Base-by-base conservation (phyloP, 805 yeast genomes). In the Cyberlindnera xylosilytica region DNA sequence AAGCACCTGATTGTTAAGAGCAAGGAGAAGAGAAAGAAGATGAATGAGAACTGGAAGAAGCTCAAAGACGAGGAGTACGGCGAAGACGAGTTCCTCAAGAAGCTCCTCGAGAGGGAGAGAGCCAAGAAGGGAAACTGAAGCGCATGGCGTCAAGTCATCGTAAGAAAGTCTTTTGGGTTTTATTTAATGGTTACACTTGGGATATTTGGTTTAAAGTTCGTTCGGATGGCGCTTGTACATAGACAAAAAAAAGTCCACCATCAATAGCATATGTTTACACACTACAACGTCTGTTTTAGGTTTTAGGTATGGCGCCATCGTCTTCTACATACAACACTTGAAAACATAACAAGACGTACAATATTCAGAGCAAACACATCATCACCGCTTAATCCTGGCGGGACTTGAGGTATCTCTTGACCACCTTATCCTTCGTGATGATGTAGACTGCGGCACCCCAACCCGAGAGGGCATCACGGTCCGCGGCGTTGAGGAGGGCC, bases 401-500 rank as follows among this genome's bases (percentile, higher is more conserved):
- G 44, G 97, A 88, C 71, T 83, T 90, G 67, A 93, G 78, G 56
- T 85, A 79, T 60, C 95, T 80, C 70, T 83, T 34, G 15, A 34
- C 28, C 27, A 34, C 36, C 15, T 89, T 86, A 62, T 91, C 98
- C 68, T 89, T 89, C 36, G 95, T 87, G 39, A 93, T 79, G 42
- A 93, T 71, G 66, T 91, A 91, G 19, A 93, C 98, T 15, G 87
- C 85, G 8, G 96, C 97, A 58, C 36, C 36, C 36, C 97, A 93
- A 52, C 99, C 99, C 23, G 95, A 83, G 45, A 93, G 73, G 6
- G 97, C 96, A 31, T 38, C 41, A 38, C 41, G 41, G 24, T 38
- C 41, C 22, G 36, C 95, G 16, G 97, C 98, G 62, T 86, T 88
- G 70, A 93, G 71, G 46, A 93, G 70, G 1, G 97, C 36, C 28